Conservation (phyloP, 2,329 filamentous ascomycete genomes). For the Orbilia ellipsospora region DNA sequence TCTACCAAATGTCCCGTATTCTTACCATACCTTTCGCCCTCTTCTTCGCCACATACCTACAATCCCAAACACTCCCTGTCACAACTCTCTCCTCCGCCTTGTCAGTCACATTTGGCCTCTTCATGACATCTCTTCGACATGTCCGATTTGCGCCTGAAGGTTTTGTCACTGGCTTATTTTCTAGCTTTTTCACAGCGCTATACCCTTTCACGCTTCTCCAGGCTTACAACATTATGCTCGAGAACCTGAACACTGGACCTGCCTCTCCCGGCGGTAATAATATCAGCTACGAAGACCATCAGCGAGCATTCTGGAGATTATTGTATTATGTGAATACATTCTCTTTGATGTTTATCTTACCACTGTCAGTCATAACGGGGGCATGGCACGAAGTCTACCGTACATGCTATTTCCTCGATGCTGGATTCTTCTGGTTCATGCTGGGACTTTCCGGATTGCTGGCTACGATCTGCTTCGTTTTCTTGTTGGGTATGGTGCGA, state of each 20-base stretch:
- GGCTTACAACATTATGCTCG: conserved; percentile 66
- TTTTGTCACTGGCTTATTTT: conserved; percentile 67
- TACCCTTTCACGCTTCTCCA: conserved; percentile 67
- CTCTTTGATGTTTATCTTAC: conserved; percentile 66
- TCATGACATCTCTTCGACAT: conserved; percentile 65
- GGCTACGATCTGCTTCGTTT: conserved; percentile 66
- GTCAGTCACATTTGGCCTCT: conserved; percentile 67
- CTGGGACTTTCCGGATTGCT: conserved; percentile 66
- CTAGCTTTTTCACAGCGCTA: conserved; percentile 67
- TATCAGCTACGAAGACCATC: conserved; percentile 63
- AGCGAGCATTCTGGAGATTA: conserved; percentile 67
- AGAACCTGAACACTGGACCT: conserved; percentile 64
- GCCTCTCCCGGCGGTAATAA: conserved; percentile 53
- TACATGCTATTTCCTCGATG: conserved; percentile 69
- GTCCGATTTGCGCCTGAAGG: conserved; percentile 68
- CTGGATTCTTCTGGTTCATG: conserved; percentile 70
- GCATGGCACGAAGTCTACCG: conserved; percentile 66
- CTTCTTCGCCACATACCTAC: conserved; percentile 65
- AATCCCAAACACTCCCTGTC: conserved; percentile 65
- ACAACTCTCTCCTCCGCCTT: conserved; percentile 67
- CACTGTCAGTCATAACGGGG: conserved; percentile 66
- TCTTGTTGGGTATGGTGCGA: conserved; percentile 66
- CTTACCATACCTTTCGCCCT: conserved; percentile 67
- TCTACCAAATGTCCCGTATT: conserved; percentile 68
- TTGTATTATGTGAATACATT: conserved; percentile 68